Evolutionary conservation across 495 filamentous ascomycete genomes (phyloP), one percentile per base, ranked within the genome.

Genomic region (Penicillium roqueforti): DNA sequence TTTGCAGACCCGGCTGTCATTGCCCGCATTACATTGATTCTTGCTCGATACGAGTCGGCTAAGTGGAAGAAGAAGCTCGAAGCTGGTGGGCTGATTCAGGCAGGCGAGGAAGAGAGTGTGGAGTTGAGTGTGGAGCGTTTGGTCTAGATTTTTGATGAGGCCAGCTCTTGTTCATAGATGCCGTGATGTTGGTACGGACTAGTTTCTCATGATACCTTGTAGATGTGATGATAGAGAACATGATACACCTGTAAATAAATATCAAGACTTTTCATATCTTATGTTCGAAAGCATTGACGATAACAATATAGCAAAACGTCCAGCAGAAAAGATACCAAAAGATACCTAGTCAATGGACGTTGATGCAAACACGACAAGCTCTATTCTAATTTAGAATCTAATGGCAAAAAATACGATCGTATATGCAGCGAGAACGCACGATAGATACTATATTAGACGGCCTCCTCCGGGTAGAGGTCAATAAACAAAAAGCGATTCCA

Each of bases 41-140:
- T 93, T 41, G 92, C 89, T 1, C 79, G 87, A 44, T 87, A 88
- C 58, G 92, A 96, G 71, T 88, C 89, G 47, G 79, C 74, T 8
- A 92, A 91, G 71, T 97, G 91, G 92, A 89, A 85, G 76, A 96
- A 87, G 77, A 85, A 80, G 61, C 69, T 97, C 34, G 83, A 93
- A 58, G 74, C 70, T 1, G 80, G 79, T 13, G 81, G 78, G 0
- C 67, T 84, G 47, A 42, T 90, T 8, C 80, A 82, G 55, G 62
- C 80, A 8, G 74, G 22, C 4, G 66, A 52, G 3, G 55, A 28
- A 3, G 58, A 44, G 18, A 60, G 58, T 11, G 60, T 53, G 11
- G 66, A 70, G 41, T 61, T 77, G 63, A 58, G 50, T 39, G 72
- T 76, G 53, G 65, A 76, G 45, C 62, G 68, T 40, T 51, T 77